Base-by-base conservation (phyloP, 441 rosid species). In the Flueggea neowawraea region DNA sequence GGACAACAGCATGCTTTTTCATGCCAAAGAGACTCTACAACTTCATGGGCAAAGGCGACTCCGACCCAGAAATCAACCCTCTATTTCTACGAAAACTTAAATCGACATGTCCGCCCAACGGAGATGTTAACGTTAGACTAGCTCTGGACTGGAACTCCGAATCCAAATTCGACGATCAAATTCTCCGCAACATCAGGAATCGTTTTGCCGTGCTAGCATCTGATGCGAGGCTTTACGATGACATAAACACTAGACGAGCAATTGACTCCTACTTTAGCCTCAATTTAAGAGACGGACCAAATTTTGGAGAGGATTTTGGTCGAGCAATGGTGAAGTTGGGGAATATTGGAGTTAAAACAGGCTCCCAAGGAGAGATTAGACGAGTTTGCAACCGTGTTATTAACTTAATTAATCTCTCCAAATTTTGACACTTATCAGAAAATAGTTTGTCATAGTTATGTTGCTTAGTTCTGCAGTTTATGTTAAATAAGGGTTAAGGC, bases 1-100 rank as follows among this genome's bases (percentile, higher is more conserved):
- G 96, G 1, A 66, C 78, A 0, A 70, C 88, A 0, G 93, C 93
- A 2, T 91, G 93, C 63, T 82, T 89, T 81, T 89, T 89, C 61
- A 74, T 89, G 78, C 39, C 44, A 47, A 55, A 58, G 1, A 75
- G 89, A 14, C 82, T 87, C 39, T 89, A 87, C 78, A 51, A 66
- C 17, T 89, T 84, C 65, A 67, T 64, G 12, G 81, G 82, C 0
- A 48, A 59, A 0, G 69, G 74, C 22, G 81, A 76, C 31, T 67
- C 86, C 3, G 92, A 89, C 65, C 82, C 92, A 3, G 67, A 79
- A 32, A 77, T 91, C 49, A 16, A 79, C 62, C 73, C 84, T 1
- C 12, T 53, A 0, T 71, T 89, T 36, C 78, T 91, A 0, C 67
- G 61, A 14, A 43, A 67, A 11, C 69, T 89, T 12, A 70, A 84